A percentile compares a stretch with the other conserved stretches of the same genome.
phyloP scores from a whole-genome alignment of 108 stramenopile genomes.

The Nitzschia inconspicua region DNA sequence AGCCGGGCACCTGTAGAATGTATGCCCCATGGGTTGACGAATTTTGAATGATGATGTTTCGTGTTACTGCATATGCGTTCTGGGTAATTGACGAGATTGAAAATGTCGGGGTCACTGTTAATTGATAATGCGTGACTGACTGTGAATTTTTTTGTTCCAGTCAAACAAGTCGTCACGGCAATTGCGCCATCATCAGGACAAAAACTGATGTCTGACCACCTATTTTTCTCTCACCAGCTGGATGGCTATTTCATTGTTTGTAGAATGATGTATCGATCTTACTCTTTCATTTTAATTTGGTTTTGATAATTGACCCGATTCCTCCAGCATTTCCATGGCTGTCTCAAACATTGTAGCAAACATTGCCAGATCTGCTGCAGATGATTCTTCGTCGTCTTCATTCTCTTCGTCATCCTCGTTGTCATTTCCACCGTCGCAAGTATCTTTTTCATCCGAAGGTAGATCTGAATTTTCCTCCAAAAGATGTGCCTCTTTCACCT shows the following conservation, averaged over 20 bases:
- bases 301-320: slow-evolving; percentile 7
- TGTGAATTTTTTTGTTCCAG: too few relatives aligned
- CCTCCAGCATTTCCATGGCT: slow-evolving; percentile 86
- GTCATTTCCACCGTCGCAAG: slow-evolving; percentile 1
- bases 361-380: slow-evolving; percentile 77
- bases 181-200: too few relatives aligned
- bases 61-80: too few relatives aligned
- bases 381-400: slow-evolving; percentile 37
- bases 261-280: too few relatives aligned
- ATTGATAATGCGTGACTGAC: slow-evolving; percentile 11
- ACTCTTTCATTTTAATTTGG: too few relatives aligned
- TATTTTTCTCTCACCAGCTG: too few relatives aligned
- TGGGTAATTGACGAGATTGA: slow-evolving; percentile 9
- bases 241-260: too few relatives aligned
- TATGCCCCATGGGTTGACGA: too few relatives aligned
- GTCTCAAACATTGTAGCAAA: slow-evolving; percentile 89
- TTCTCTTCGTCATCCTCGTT: slow-evolving; percentile 39
- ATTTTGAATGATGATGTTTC: too few relatives aligned
- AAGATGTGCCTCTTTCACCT: slow-evolving; percentile 24
- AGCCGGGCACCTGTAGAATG: too few relatives aligned
- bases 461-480: slow-evolving; percentile 25
- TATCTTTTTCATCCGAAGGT: slow-evolving; percentile 5
- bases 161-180: too few relatives aligned
- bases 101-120: slow-evolving; percentile 16
- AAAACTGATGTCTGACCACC: too few relatives aligned